Conservation (phyloP, 352 stramenopile genomes). For the Bremia lactucae region DNA sequence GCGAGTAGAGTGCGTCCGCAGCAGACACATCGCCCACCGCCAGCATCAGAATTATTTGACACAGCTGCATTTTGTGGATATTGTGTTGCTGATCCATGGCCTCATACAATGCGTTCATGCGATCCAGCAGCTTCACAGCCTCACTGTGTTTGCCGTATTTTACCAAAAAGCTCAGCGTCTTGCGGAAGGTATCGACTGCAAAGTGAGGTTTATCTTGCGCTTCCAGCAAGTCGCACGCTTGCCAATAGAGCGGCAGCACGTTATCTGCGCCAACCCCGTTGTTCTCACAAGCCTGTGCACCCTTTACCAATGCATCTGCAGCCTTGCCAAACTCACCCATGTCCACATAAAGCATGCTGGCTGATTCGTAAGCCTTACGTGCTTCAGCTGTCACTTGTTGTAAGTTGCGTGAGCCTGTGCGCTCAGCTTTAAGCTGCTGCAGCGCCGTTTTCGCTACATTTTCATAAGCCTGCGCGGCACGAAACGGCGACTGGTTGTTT, state of each 20-base stretch:
- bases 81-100: constrained; percentile 59
- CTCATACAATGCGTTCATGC: constrained; percentile 42
- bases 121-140: constrained; percentile 32
- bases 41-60: constrained; percentile 52
- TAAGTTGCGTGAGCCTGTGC: constrained; percentile 13
- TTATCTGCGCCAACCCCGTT: constrained; percentile 24
- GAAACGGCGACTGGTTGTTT: constrained; percentile 68
- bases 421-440: constrained; percentile 60
- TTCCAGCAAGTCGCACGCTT: constrained; percentile 64
- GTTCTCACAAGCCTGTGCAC: constrained; percentile 37
- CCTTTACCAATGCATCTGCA: constrained; percentile 65
- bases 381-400: constrained; percentile 34
- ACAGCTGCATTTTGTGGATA: constrained; percentile 66
- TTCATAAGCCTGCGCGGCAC: constrained; percentile 60
- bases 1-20: constrained; percentile 64
- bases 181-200: constrained; percentile 67
- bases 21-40: constrained; percentile 52
- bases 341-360: constrained; percentile 57
- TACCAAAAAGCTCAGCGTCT: constrained; percentile 63
- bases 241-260: constrained; percentile 48
- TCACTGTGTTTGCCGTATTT: constrained; percentile 44
- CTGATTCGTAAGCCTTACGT: constrained; percentile 47
- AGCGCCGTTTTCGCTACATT: constrained; percentile 60
- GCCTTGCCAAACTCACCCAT: constrained; percentile 80
- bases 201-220: constrained; percentile 78